Conservation (phyloP, 257 asterid species). For the Petunia axillaris region DNA sequence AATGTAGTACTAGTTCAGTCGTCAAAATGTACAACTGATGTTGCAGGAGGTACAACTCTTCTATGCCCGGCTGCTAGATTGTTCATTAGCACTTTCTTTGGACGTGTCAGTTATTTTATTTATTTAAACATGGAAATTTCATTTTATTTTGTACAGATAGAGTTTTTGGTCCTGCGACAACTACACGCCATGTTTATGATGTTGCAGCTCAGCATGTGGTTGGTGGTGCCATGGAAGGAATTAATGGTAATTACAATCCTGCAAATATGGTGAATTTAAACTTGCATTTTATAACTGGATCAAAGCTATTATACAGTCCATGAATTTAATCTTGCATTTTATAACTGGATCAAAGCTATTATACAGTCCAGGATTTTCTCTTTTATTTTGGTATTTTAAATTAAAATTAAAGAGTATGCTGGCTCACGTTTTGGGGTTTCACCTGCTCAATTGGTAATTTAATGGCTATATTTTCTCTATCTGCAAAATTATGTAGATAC, state of each 20-base stretch:
- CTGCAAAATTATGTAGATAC: background rate
- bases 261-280: slow-evolving; percentile 1
- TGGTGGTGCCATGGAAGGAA: slow-evolving; percentile 83
- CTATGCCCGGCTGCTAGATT: background rate
- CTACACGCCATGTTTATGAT: slow-evolving; percentile 86
- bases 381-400: background rate
- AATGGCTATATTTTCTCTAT: background rate
- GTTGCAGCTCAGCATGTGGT: slow-evolving; percentile 85
- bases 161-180: slow-evolving; percentile 96
- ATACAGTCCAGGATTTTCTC: background rate
- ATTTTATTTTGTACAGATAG: slow-evolving; percentile 48
- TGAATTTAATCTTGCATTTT: slow-evolving; percentile 2
- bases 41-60: slow-evolving; percentile 1
- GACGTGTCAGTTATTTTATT: background rate
- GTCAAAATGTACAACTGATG: background rate
- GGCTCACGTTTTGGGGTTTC: background rate
- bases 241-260: slow-evolving; percentile 56
- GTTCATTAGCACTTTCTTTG: background rate
- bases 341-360: background rate
- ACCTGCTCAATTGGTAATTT: background rate
- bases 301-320: background rate
- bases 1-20: background rate
- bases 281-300: background rate
- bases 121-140: background rate
- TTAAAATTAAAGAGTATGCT: slow-evolving; percentile 3